Evolutionary conservation across 2,329 filamentous ascomycete genomes (phyloP).

Genomic region (Thelonectria rubi): DNA sequence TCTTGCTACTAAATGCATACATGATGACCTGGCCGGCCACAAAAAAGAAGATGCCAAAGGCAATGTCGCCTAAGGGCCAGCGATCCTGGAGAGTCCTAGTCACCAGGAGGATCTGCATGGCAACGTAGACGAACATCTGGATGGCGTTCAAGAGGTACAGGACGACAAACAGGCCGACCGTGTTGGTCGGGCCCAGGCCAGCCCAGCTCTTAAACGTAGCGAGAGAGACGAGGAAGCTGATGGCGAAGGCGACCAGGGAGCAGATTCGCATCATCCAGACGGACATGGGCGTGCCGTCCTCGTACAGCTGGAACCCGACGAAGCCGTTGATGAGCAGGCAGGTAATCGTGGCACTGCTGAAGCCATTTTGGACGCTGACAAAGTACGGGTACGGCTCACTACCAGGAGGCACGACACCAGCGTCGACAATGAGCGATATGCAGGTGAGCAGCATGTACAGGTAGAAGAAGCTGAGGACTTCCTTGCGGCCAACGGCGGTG

Average conservation of each 20-base stretch:
- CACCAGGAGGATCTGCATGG: conserved; percentile 89
- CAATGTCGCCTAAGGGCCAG: conserved; percentile 93
- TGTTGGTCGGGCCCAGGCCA: conserved; percentile 84
- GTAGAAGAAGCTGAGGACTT: conserved; percentile 93
- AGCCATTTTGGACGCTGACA: conserved; percentile 83
- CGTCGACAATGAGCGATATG: conserved; percentile 88
- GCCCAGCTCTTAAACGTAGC: conserved; percentile 94
- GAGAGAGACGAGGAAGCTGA: conserved; percentile 87
- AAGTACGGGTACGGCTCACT: conserved; percentile 89
- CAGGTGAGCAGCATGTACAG: conserved; percentile 92
- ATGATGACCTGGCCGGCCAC: conserved; percentile 90
- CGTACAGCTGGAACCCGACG: conserved; percentile 97
- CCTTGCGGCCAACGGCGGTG: conserved; percentile 85
- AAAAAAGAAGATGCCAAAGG: conserved; percentile 91
- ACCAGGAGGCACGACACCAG: conserved; percentile 88
- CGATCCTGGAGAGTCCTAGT: conserved; percentile 90
- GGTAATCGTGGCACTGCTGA: conserved; percentile 85
- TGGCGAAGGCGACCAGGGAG: conserved; percentile 82
- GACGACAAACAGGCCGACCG: conserved; percentile 88
- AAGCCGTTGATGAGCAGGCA: conserved; percentile 97
- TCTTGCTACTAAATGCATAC: conserved; percentile 85
- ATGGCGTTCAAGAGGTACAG: conserved; percentile 91
- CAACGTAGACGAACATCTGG: conserved; percentile 84
- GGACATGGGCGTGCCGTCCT: conserved; percentile 92
- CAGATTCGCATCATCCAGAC: conserved; percentile 89